Base-by-base conservation (phyloP, 768 basidiomycete species). In the Boletus tylopilopsis region DNA sequence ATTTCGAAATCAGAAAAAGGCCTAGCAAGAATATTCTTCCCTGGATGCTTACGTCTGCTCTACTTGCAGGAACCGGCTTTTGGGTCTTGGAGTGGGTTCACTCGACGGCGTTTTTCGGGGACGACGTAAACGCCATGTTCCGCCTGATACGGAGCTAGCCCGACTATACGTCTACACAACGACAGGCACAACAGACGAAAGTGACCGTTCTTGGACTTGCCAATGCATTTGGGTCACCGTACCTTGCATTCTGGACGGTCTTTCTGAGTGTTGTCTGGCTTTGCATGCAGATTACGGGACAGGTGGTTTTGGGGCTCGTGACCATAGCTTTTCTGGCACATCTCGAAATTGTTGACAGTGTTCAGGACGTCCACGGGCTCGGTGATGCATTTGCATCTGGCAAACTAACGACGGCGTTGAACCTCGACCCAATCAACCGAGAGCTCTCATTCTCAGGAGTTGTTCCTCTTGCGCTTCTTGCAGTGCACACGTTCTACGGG, bases 81-180 rank as follows among this genome's bases (percentile, higher is more conserved):
- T 98, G 95, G 95, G 55, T 88, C 1, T 54, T 94, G 33, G 96
- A 98, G 62, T 90, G 84, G 79, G 69, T 75, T 4, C 87, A 91
- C 54, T 78, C 84, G 3, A 73, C 77, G 8, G 73, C 65, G 10
- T 57, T 74, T 10, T 51, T 80, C 0, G 80, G 73, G 0, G 61
- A 62, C 11, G 72, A 67, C 13, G 71, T 72, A 71, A 62, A 75
- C 2, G 56, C 67, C 0, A 35, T 74, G 2, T 58, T 93, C 42
- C 77, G 87, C 7, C 33, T 69, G 0, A 52, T 66, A 3, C 75
- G 90, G 50, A 85, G 61, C 56, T 88, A 0, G 88, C 87, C 1
- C 72, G 88, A 46, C 61, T 69, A 11, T 73, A 80, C 0, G 70
- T 90, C n/a, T n/a, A n/a, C n/a, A n/a, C n/a, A n/a, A n/a, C 50